Base-by-base conservation (phyloP, 2,329 filamentous ascomycete genomes). In the Fusarium robinianum region DNA sequence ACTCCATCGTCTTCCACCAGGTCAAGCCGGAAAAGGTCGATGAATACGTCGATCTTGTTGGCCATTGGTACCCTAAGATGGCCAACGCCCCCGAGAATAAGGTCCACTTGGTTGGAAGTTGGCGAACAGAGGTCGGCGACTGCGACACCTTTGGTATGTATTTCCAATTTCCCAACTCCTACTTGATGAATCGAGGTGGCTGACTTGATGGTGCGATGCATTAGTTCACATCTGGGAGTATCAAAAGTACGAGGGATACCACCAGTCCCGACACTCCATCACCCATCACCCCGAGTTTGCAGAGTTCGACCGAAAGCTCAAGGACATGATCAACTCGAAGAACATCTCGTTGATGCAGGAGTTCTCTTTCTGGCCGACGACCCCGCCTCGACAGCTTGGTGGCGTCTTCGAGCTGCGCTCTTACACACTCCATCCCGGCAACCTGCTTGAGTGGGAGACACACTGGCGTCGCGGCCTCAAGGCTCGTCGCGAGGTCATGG, bases 221-320 rank as follows among this genome's bases (percentile, higher is more conserved):
- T 38, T 61, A 97, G 94, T 99, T 36, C 94, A 99, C 68, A 99
- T 99, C 63, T 99, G 94, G 94, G 94, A 99, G 71, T 99, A 99
- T 70, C 91, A 97, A 71, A 87, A 91, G 62, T 99, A 97, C 72
- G 80, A 91, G 60, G 94, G 94, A 49, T 97, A 97, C 71, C 94
- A 99, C 71, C 84, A 87, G 49, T 97, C 94, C 14, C 79, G 96
- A 32, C 81, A 96, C 74, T 82, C 80, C 59, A 96, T 97, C 57
- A 83, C 88, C 49, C 74, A 79, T 59, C 89, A 95, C 62, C 87
- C 89, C 52, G 90, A 90, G 12, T 97, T 90, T 67, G 73, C 84
- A 57, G 85, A 81, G 8, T 96, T 96, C 65, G 89, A 96, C 66
- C 75, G 74, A 52, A 88, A 92, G 72, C 84, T 99, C 38, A 91